phyloP scores from a whole-genome alignment of 2,329 filamentous ascomycete species.

The Colletotrichum sojae region DNA sequence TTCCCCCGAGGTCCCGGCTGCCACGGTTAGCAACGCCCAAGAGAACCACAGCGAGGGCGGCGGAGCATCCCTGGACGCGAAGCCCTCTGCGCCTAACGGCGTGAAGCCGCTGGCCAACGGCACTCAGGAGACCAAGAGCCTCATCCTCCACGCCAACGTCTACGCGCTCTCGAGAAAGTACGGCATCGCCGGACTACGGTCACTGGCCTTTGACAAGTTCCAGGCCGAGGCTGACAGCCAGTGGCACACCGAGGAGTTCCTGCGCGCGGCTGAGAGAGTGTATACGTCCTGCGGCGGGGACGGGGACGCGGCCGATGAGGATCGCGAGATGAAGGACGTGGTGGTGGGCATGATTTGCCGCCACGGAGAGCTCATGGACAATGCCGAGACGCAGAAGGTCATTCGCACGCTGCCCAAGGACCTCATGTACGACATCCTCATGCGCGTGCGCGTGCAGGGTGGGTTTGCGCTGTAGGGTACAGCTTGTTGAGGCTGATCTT shows the following conservation, averaged over 20 bases:
- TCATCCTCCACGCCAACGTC: constrained; percentile 31
- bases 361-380: constrained; percentile 27
- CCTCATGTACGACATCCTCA: constrained; percentile 29
- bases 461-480: constrained; percentile 17
- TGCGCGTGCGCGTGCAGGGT: constrained; percentile 22
- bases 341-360: constrained; percentile 30
- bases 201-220: constrained; percentile 20
- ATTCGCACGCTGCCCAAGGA: constrained; percentile 31
- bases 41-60: constrained; percentile 20
- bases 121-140: not conserved
- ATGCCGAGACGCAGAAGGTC: constrained; percentile 23
- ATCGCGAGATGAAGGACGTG: constrained; percentile 30
- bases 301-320: constrained; percentile 10
- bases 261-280: constrained; percentile 26
- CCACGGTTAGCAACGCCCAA: not conserved
- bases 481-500: not conserved
- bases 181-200: constrained; percentile 9
- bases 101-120: not conserved
- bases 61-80: not conserved
- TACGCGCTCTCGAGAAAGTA: constrained; percentile 30
- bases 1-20: not conserved
- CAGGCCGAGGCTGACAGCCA: constrained; percentile 22
- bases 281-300: constrained; percentile 14
- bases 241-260: constrained; percentile 33
- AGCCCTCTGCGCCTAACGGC: not conserved